Evolutionary conservation across 768 basidiomycete species (phyloP), one percentile per base, ranked within the genome.

Genomic region (Boletus rubropictus): DNA sequence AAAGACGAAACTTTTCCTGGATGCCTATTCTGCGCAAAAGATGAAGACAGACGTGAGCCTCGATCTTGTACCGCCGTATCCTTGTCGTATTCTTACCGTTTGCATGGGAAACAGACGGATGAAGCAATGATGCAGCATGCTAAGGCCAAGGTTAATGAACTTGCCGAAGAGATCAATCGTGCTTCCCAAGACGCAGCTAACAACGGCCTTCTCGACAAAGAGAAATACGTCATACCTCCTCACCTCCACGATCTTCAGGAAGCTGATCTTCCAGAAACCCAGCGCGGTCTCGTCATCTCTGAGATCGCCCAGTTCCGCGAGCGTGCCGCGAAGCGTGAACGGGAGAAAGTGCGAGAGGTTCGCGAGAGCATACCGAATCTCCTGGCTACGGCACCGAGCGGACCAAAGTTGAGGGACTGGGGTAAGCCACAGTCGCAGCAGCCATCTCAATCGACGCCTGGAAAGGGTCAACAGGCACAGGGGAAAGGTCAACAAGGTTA

Each of bases 261-360:
- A 70, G 89, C 92, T 43, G 96, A 99, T 62, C 79, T 99, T 35
- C 95, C 96, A 20, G 96, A 99, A 70, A 89, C 89, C 0, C 74
- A 81, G 58, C 86, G 95, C 29, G 91, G 88, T 5, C 83, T 93
- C 44, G 93, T 98, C 51, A 89, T 97, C 52, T 90, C 89, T 25
- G 93, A 97, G 63, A 99, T 99, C 51, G 92, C 93, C 0, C 85
- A 91, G 57, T 99, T 99, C 68, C 81, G 96, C 49, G 93, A 97
- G 68, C 82, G 89, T 18, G 89, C 93, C 0, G 91, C 90, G 8
- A 94, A 93, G 68, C 73, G 87, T 29, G 92, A 94, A 60, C 79
- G 87, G 17, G 92, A 95, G 66, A 93, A 94, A 68, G 64, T 86
- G 68, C 79, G 84, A 33, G 91, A 93, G 63, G 82, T 82, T 4